Base-by-base conservation (phyloP, 202 grass and related monocot species). In the Schoenoplectus tabernaemontani region DNA sequence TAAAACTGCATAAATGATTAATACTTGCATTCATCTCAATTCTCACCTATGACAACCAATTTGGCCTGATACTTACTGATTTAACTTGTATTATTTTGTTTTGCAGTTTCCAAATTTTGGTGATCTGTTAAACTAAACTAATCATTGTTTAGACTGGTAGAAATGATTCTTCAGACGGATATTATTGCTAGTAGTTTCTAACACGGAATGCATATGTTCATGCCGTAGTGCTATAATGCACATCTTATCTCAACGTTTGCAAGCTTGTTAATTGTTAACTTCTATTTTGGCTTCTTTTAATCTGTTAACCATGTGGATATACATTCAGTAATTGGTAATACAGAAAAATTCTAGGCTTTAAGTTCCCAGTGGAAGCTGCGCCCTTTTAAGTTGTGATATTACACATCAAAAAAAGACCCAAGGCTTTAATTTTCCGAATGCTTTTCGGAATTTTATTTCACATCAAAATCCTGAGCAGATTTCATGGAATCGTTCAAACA, bases 31-130 rank as follows among this genome's bases (percentile, higher is more conserved):
- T 3, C 39, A 69, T 67, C 2, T 44, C n/a, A 69, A 43, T 69
- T 2, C 39, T 24, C n/a, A 69, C 38, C 3, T 19, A 69, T 7
- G 7, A 69, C 41, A 69, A 69, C 7, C 16, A 13, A 44, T 28
- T 70, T 46, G 46, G 65, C 37, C 5, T 70, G 19, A 22, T 15
- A 70, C 41, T 44, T 46, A 46, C 66, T 70, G 38, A 70, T 47
- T 28, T 70, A 70, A 46, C 12, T 26, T 61, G 20, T 28, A 15
- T 78, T 62, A 11, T 59, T 78, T 78, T 44, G 3, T 46, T 59
- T 17, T 42, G 36, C 57, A 46, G 57, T 78, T 78, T 42, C 76
- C 54, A 61, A 19, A 42, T 42, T 78, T 78, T 28, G 28, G 50
- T 60, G 4, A 59, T 78, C 10, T 19, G 36, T 28, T 28, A 28